Evolutionary conservation across 2,329 filamentous ascomycete genomes (phyloP).

Genomic region (Cytospora leucostoma): DNA sequence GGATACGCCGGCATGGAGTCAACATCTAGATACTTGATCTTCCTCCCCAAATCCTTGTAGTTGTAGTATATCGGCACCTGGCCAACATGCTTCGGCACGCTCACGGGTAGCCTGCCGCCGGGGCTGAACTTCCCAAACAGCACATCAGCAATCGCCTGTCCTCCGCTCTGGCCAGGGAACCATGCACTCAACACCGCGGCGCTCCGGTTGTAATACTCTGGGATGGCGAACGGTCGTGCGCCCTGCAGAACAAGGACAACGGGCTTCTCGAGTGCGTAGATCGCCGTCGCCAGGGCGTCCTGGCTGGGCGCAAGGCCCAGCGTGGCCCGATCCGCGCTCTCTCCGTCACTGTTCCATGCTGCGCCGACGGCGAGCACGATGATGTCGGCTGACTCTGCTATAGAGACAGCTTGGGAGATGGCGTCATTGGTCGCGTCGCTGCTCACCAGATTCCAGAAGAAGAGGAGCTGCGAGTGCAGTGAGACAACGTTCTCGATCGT

Average conservation of each 20-base stretch:
- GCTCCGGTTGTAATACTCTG: conserved; percentile 40
- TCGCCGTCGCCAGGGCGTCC: conserved; percentile 39
- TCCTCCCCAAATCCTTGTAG: conserved; percentile 36
- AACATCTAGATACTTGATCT: conserved; percentile 36
- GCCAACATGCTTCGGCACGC: conserved; percentile 38
- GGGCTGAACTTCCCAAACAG: conserved; percentile 39
- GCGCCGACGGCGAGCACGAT: conserved; percentile 44
- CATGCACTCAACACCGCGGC: conserved; percentile 44
- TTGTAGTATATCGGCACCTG: conserved; percentile 42
- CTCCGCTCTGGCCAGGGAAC: conserved; percentile 39
- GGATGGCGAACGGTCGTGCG: conserved; percentile 44
- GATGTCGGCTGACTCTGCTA: conserved; percentile 41
- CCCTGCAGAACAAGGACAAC: conserved; percentile 45
- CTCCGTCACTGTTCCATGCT: conserved; percentile 49
- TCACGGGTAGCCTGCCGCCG: conserved; percentile 39
- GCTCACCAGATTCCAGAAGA: conserved; percentile 50
- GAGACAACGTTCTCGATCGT: conserved; percentile 43
- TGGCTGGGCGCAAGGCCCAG: conserved; percentile 42
- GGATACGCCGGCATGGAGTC: conserved; percentile 37
- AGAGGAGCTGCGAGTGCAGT: conserved; percentile 44
- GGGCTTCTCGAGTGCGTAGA: conserved; percentile 43
- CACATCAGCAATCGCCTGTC: conserved; percentile 40
- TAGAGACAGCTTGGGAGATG: conserved; percentile 37
- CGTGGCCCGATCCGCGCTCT: conserved; percentile 43
- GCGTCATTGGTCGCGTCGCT: conserved; percentile 32